Percentiles rank a stretch among this genome's conserved stretches.
phyloP scores from a whole-genome alignment of 2,329 filamentous ascomycete genomes.

The Boeremia lycopersici region DNA sequence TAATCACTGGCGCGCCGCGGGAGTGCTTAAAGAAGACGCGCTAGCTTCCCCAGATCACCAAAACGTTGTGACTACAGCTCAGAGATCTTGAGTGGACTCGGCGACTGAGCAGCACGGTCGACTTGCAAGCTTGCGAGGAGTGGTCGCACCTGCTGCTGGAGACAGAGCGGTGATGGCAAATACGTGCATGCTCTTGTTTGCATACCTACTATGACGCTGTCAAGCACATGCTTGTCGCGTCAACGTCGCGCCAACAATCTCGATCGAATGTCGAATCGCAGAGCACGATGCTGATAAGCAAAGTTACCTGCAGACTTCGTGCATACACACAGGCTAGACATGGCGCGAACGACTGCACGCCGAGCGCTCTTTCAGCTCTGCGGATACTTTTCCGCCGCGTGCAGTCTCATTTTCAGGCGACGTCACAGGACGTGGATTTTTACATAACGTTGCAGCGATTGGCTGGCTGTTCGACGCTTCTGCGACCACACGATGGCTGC shows the following conservation, averaged over 20 bases:
- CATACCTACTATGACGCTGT: not conserved
- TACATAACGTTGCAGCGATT: slow-evolving; percentile 14
- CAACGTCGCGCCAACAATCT: not conserved
- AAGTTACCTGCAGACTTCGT: not conserved
- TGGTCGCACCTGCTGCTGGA: not conserved
- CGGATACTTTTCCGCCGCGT: slow-evolving; percentile 17
- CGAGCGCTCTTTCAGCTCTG: not conserved
- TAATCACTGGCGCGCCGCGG: slow-evolving; percentile 9
- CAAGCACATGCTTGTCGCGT: not conserved
- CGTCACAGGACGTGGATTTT: slow-evolving; percentile 14
- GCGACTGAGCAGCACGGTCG: not conserved
- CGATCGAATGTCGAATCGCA: not conserved
- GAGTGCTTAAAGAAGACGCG: slow-evolving; percentile 16
- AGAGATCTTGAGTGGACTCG: not conserved
- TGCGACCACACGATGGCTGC: slow-evolving; percentile 15
- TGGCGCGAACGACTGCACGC: too few species aligned
- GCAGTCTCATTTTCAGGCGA: slow-evolving; percentile 9
- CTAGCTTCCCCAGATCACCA: slow-evolving; percentile 22
- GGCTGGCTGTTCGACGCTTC: slow-evolving; percentile 8
- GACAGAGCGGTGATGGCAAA: not conserved
- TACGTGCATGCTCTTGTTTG: not conserved
- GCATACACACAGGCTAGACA: not conserved
- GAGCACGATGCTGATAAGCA: not conserved
- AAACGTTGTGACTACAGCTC: slow-evolving; percentile 4
- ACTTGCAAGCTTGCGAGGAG: not conserved